These are phyloP conservation scores for Heterococcus sp. DNA, from an alignment of 108 stramenopile genomes.

Conservation along the genomic window DNA sequence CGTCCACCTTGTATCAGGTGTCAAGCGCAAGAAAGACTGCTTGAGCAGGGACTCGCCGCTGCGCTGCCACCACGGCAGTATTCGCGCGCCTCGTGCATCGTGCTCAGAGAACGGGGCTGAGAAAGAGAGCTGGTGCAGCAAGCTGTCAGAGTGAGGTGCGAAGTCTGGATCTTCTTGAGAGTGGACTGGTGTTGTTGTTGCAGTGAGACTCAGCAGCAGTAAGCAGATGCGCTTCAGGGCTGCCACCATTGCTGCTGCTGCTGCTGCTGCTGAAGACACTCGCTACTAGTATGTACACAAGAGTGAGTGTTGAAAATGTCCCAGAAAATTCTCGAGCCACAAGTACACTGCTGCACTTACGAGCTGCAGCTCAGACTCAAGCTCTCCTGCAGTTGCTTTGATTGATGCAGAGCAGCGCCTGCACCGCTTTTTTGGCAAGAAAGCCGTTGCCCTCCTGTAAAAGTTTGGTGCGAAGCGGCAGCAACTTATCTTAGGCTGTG, in stretches of 20 bases:
- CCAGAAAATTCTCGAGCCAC: too few species aligned
- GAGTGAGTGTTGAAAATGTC: not conserved
- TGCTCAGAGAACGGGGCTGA: slow-evolving; percentile 23
- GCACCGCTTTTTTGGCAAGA: too few species aligned
- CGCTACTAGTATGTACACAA: not conserved
- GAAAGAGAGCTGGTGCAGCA: not conserved
- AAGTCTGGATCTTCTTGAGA: not conserved
- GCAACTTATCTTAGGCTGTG: too few species aligned
- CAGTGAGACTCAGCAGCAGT: not conserved
- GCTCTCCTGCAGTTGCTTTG: too few species aligned
- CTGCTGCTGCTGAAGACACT: not conserved
- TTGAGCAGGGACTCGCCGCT: slow-evolving; percentile 21
- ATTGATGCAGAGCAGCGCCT: too few species aligned
- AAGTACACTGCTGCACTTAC: too few species aligned
- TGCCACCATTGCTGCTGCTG: not conserved
- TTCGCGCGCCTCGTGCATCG: slow-evolving; percentile 23
- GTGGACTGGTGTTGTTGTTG: not conserved
- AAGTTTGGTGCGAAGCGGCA: too few species aligned
- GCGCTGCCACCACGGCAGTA: slow-evolving; percentile 20
- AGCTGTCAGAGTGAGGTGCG: not conserved
- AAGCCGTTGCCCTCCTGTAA: too few species aligned
- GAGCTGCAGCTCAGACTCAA: too few species aligned
- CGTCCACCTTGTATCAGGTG: slow-evolving; percentile 3
- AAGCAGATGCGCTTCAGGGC: not conserved
- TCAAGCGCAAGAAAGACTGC: slow-evolving; percentile 30